Base-by-base conservation (phyloP, 805 yeast genomes). In the Metschnikowia matae region DNA sequence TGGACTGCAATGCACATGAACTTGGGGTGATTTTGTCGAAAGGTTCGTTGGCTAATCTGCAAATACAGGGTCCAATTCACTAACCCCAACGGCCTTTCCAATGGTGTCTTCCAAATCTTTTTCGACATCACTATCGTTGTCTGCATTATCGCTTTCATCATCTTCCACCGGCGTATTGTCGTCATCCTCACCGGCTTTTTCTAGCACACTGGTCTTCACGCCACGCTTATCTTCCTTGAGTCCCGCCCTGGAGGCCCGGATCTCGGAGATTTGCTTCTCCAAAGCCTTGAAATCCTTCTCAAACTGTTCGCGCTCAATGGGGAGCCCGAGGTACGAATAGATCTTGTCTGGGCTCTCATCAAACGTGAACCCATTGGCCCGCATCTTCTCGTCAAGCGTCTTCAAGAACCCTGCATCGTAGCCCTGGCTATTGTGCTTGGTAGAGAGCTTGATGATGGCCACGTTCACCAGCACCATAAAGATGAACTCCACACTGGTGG, bases 61-160 rank as follows among this genome's bases (percentile, higher is more conserved):
- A 46, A 61, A 61, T 20, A 59, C 64, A 10, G 65, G 65, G 40
- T 61, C 65, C 57, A 61, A 58, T 33, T 57, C 59, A 41, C 56
- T 58, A 3, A 33, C 40, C 36, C 36, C 41, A 46, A 37, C 52
- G 15, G 45, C 41, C 36, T 38, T 44, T 23, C 48, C 42, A 31
- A 38, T 54, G 18, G 29, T 8, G 11, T 44, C 49, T 5, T 32
- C 38, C 44, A n/a, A 17, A 35, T 38, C 45, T 46, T 42, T 33
- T 26, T 46, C 53, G n/a, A 44, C 49, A 20, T 44, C 48, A 34
- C 33, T 33, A 8, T 46, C 44, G 26, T 39, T 18, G 13, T 36
- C 48, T 11, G 41, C 47, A 13, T 50, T 51, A 21, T 47, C 57
- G 18, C 46, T 40, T 13, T 48, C 56, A 14, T 51, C 55, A 26